Evolutionary conservation across 306 rosid species (phyloP).

Genomic region (Vigna reflexopilosa): DNA sequence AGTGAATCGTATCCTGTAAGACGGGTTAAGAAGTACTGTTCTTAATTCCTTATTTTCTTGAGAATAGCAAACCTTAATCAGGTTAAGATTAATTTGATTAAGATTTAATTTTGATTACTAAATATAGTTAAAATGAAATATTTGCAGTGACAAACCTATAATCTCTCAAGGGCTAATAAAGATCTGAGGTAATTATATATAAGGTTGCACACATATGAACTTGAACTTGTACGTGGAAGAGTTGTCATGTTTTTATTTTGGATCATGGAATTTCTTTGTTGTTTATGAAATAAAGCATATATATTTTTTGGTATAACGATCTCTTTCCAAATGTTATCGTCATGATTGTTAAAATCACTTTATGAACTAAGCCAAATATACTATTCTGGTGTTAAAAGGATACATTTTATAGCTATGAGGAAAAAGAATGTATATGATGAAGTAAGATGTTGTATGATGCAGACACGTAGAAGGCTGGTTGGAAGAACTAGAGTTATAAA

Average conservation of each 20-base stretch:
- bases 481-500: neutral
- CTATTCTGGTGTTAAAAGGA: neutral
- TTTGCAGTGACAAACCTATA: neutral
- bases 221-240: neutral
- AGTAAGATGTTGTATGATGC: neutral
- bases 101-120: neutral
- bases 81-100: neutral
- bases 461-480: neutral
- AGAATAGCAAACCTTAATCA: neutral
- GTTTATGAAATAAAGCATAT: constrained; percentile 3
- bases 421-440: neutral
- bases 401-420: neutral
- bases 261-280: neutral
- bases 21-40: neutral
- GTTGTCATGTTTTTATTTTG: neutral
- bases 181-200: neutral
- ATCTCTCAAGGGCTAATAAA: neutral
- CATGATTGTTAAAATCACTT: neutral
- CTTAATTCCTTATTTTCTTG: neutral
- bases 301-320: neutral
- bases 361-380: neutral
- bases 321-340: constrained; percentile 23
- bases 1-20: neutral
- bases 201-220: neutral
- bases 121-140: neutral